Percentiles rank a stretch among this genome's conserved stretches.
phyloP scores from a whole-genome alignment of 2,329 filamentous ascomycete species.

The Cercospora brassicicola region DNA sequence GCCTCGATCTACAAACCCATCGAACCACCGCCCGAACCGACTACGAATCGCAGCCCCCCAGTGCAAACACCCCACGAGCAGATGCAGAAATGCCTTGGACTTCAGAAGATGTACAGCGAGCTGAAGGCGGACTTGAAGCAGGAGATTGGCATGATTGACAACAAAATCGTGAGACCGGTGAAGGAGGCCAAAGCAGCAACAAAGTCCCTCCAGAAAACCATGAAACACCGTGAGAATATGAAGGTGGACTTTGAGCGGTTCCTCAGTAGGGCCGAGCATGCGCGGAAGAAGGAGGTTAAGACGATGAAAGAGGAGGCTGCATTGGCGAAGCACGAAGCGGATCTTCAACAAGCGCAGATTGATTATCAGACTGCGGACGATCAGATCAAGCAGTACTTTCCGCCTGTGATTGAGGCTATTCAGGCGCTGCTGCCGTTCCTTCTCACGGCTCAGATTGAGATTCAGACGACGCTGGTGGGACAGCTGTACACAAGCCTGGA shows the following conservation, averaged over 20 bases:
- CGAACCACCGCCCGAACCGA: slow-evolving; percentile 61
- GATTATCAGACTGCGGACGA: slow-evolving; percentile 75
- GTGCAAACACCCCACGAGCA: slow-evolving; percentile 61
- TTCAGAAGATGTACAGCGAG: slow-evolving; percentile 68
- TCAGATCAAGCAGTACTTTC: slow-evolving; percentile 69
- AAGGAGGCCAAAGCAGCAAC: slow-evolving; percentile 67
- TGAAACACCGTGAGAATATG: slow-evolving; percentile 82
- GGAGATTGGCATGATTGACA: slow-evolving; percentile 70
- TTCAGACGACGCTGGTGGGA: slow-evolving; percentile 75
- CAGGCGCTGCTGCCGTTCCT: slow-evolving; percentile 74
- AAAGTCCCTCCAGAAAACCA: slow-evolving; percentile 73
- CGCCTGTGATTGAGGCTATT: slow-evolving; percentile 67
- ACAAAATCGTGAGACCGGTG: slow-evolving; percentile 67
- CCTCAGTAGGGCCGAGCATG: slow-evolving; percentile 68
- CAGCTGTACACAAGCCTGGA: slow-evolving; percentile 76
- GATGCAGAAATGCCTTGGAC: slow-evolving; percentile 63
- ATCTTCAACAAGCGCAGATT: slow-evolving; percentile 63
- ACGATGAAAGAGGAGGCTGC: slow-evolving; percentile 71
- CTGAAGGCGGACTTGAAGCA: slow-evolving; percentile 69
- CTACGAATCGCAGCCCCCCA: slow-evolving; percentile 51
- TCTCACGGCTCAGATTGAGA: slow-evolving; percentile 67
- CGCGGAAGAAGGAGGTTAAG: slow-evolving; percentile 67
- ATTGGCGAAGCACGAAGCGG: slow-evolving; percentile 69
- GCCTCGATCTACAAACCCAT: slow-evolving; percentile 76
- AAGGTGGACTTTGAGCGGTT: slow-evolving; percentile 79